Evolutionary conservation across 352 stramenopile species (phyloP).

Genomic region (Pythium plurisporium): DNA sequence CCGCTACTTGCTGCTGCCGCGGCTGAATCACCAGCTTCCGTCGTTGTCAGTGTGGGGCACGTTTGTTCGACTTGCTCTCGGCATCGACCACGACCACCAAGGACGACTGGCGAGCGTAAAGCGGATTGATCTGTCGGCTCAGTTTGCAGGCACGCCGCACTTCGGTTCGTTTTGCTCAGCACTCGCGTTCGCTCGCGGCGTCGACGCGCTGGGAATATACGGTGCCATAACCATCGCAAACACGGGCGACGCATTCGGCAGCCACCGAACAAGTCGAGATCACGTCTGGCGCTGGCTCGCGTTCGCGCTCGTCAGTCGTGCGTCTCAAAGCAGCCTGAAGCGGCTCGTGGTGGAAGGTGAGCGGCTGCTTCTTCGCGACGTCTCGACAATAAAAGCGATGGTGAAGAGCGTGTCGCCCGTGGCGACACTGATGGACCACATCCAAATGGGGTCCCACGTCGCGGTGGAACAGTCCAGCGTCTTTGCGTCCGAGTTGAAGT

Average conservation of each 20-base stretch:
- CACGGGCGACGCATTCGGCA: neutral
- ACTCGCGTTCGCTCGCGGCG: neutral
- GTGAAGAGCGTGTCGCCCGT: neutral
- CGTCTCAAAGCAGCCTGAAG: neutral
- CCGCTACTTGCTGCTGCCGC: neutral
- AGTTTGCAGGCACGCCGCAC: neutral
- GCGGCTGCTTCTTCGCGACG: neutral
- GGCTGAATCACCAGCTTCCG: neutral
- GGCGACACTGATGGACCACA: neutral
- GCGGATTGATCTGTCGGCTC: neutral
- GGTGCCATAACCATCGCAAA: no score
- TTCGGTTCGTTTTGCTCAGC: slow-evolving; percentile 1
- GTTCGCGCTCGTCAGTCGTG: slow-evolving; percentile 1
- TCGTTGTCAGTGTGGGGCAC: neutral
- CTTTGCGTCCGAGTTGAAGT: neutral
- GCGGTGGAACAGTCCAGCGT: no score
- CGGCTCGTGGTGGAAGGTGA: neutral
- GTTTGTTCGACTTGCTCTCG: neutral
- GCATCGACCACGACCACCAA: neutral
- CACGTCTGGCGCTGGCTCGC: neutral
- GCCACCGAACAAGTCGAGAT: neutral
- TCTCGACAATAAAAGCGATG: neutral
- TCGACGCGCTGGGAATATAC: no score
- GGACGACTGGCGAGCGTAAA: neutral
- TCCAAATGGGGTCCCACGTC: no score